Percentiles rank a stretch among this genome's conserved stretches.
Conservation (phyloP, 148 eudicot genomes). For the Rhododendron vialii region DNA sequence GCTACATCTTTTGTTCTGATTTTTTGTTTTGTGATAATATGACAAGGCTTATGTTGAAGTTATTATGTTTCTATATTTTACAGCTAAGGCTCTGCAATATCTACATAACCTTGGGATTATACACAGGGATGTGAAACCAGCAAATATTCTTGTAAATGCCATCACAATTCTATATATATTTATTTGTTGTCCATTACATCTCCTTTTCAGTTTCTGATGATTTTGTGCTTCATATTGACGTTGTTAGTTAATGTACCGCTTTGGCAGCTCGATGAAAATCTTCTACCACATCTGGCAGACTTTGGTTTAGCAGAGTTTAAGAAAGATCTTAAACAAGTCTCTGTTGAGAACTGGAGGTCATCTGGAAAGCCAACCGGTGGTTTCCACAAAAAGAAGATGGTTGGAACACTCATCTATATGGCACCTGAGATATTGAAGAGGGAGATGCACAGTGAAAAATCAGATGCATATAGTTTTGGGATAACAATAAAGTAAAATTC, state of each 20-base stretch:
- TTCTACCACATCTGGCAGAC: slow-evolving; percentile 69
- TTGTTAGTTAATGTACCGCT: not conserved
- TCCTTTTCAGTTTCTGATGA: not conserved
- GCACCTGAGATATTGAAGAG: slow-evolving; percentile 95
- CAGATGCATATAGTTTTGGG: slow-evolving; percentile 95
- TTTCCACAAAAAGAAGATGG: slow-evolving; percentile 94
- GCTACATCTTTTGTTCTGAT: not conserved
- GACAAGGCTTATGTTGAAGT: not conserved
- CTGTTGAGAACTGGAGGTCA: slow-evolving; percentile 73
- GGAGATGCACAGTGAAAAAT: slow-evolving; percentile 80
- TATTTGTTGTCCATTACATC: not conserved
- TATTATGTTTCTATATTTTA: slow-evolving; percentile 23
- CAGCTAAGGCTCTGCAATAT: slow-evolving; percentile 86
- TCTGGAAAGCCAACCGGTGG: slow-evolving; percentile 99
- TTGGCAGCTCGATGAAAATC: slow-evolving; percentile 66
- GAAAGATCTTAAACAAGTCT: slow-evolving; percentile 60
- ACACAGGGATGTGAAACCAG: slow-evolving; percentile 96
- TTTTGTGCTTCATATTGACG: not conserved
- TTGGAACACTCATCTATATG: slow-evolving; percentile 96
- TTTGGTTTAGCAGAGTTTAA: slow-evolving; percentile 91
- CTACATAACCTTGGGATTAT: slow-evolving; percentile 82
- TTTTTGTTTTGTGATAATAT: not conserved
- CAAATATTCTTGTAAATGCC: slow-evolving; percentile 85
- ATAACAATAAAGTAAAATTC: slow-evolving; percentile 64
- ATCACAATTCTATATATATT: slow-evolving; percentile 2